phyloP scores from a whole-genome alignment of 73 alveolate genomes.

The Tetrahymena thermophila region DNA sequence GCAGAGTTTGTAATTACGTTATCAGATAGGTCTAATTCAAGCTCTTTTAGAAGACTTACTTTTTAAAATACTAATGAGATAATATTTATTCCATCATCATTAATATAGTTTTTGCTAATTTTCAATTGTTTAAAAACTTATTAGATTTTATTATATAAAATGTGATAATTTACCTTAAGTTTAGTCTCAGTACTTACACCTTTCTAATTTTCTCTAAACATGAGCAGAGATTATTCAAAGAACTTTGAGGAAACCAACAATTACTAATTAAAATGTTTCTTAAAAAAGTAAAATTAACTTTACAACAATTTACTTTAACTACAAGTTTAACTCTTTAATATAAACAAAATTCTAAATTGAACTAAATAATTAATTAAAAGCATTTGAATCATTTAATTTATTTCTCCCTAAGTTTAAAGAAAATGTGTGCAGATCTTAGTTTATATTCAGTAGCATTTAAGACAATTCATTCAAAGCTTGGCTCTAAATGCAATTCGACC shows the following conservation, averaged over 20 bases:
- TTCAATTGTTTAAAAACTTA: not conserved
- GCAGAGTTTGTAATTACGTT: not conserved
- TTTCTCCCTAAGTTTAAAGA: not conserved
- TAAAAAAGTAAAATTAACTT: not conserved
- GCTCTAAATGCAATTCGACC: not conserved
- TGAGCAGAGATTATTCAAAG: not conserved
- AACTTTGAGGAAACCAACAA: not conserved
- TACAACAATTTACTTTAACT: not conserved
- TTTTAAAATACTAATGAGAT: not conserved
- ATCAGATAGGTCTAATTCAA: not conserved
- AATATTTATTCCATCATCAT: not conserved
- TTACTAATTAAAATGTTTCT: not conserved
- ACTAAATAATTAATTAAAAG: not conserved
- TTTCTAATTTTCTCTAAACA: not conserved
- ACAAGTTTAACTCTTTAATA: not conserved
- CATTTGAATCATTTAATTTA: not conserved
- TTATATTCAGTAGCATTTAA: not conserved
- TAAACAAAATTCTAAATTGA: not conserved
- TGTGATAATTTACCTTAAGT: not conserved
- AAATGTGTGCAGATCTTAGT: not conserved
- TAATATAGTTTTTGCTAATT: not conserved
- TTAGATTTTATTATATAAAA: not conserved
- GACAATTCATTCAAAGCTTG: not conserved
- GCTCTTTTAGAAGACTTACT: not conserved
- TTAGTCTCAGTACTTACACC: not conserved